phyloP scores from a whole-genome alignment of 2,329 filamentous ascomycete species.

The Alternaria metachromatica region DNA sequence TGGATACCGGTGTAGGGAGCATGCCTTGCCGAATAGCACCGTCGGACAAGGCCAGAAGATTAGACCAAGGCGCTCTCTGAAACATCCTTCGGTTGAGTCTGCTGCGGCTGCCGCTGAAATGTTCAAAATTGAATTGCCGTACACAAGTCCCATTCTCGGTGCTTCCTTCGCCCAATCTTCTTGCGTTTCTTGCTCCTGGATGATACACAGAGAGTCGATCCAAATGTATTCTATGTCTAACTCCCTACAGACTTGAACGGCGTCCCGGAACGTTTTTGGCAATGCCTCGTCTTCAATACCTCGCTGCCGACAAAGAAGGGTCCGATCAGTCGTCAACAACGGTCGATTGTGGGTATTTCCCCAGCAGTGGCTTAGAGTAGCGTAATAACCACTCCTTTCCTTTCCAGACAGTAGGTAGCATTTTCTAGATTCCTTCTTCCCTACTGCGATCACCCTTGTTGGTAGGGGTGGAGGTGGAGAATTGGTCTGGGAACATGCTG shows the following conservation, averaged over 20 bases:
- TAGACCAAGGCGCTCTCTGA: background rate
- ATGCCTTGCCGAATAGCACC: rapidly evolving
- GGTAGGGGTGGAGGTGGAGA: background rate
- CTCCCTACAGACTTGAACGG: background rate
- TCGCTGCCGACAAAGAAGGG: background rate
- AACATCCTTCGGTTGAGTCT: background rate
- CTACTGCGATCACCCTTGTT: background rate
- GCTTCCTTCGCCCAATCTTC: background rate
- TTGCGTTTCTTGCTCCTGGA: background rate
- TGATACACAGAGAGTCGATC: background rate
- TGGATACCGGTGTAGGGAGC: background rate
- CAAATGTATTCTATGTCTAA: background rate
- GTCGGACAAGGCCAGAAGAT: background rate
- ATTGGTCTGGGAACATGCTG: rapidly evolving
- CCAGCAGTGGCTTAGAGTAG: background rate
- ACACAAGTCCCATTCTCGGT: background rate
- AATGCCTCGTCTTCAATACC: background rate
- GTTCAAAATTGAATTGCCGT: background rate
- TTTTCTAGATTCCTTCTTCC: background rate
- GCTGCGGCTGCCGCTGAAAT: background rate
- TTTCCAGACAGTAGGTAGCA: background rate
- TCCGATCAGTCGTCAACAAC: background rate
- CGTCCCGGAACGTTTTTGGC: background rate
- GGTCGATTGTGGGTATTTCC: background rate
- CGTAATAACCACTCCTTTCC: rapidly evolving